Base-by-base conservation (phyloP, 2,329 filamentous ascomycete species). In the Claviceps paspali region DNA sequence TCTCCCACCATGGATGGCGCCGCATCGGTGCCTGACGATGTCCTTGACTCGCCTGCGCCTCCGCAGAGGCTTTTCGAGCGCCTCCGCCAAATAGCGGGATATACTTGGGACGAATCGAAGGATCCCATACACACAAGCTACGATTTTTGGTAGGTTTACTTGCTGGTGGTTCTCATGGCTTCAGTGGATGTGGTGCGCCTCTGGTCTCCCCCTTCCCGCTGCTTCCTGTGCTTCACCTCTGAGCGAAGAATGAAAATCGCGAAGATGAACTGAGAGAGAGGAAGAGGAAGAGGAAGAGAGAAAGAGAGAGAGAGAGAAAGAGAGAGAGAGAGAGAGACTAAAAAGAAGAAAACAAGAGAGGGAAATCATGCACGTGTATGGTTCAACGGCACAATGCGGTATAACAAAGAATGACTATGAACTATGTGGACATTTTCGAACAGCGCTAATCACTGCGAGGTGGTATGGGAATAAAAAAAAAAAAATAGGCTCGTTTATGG, bases 121-220 rank as follows among this genome's bases (percentile, higher is more conserved):
- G 57, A 58, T 19, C 72, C 73, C 9, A 63, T 70, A 39, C 75
- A 78, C 52, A 71, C 72, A 35, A 84, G 78, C 49, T 95, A 94
- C 59, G 85, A 92, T 56, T 86, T 87, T 63, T 96, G 87, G 85
- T 76, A 63, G 49, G 60, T 43, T 36, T 14, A 22, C 36, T 24
- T 27, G 18, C 12, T 28, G 29, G 12, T 15, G 18, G 8, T 9
- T 21, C 8, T 29, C 17, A 22, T 11, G 19, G 14, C 29, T 32
- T 11, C 12, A 21, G 18, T 32, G 28, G n/a, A 5, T 29, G 28
- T 29, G 18, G 12, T 28, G 2, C 8, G 3, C 26, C 6, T n/a
- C 2, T 28, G n/a, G 8, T 14, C 14, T 14, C 12, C 8, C 3
- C 26, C 12, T 14, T 17, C 8, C 2, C 3, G 6, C 14, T 29